A percentile compares a stretch with the other conserved stretches of the same genome.
These are phyloP conservation scores for Arthonia radiata DNA, from an alignment of 495 filamentous ascomycete species.

Conservation along the genomic window DNA sequence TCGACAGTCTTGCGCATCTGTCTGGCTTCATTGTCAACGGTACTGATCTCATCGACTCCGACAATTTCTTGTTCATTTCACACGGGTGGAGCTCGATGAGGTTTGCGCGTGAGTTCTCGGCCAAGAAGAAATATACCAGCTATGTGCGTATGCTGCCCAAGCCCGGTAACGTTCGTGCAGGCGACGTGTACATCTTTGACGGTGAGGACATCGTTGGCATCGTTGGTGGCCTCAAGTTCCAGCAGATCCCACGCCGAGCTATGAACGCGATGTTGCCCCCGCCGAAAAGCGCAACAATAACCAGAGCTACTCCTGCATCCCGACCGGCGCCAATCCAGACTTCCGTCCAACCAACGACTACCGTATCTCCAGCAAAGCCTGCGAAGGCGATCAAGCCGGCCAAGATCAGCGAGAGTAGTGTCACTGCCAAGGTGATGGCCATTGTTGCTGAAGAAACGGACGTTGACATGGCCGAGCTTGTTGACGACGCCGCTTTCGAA, in stretches of 20 bases:
- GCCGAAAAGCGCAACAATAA: too few species aligned
- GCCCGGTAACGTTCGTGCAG: slow-evolving; percentile 12
- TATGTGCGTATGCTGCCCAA: slow-evolving; percentile 21
- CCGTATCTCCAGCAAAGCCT: too few species aligned
- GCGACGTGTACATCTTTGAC: slow-evolving; percentile 20
- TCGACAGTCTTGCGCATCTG: slow-evolving; percentile 24
- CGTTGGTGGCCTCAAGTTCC: slow-evolving; percentile 18
- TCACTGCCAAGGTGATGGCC: slow-evolving; percentile 22
- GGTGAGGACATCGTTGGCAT: slow-evolving; percentile 16
- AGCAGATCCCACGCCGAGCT: slow-evolving; percentile 18
- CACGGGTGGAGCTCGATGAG: slow-evolving; percentile 16
- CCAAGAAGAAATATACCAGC: slow-evolving; percentile 12
- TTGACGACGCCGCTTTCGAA: slow-evolving; percentile 22
- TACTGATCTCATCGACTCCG: slow-evolving; percentile 20
- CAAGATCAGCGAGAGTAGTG: slow-evolving; percentile 10
- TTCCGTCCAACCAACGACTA: too few species aligned
- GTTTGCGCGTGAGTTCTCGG: slow-evolving; percentile 9
- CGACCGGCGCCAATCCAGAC: too few species aligned
- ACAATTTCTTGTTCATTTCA: slow-evolving; percentile 21
- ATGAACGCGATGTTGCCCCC: slow-evolving; percentile 17
- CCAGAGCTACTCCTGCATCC: too few species aligned
- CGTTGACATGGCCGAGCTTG: slow-evolving; percentile 34
- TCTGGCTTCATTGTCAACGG: slow-evolving; percentile 30
- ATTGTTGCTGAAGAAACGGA: slow-evolving; percentile 45
- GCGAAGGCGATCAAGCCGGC: slow-evolving; percentile 12